Evolutionary conservation across 2,329 filamentous ascomycete species (phyloP).

Genomic region (Sporothrix curviconia): DNA sequence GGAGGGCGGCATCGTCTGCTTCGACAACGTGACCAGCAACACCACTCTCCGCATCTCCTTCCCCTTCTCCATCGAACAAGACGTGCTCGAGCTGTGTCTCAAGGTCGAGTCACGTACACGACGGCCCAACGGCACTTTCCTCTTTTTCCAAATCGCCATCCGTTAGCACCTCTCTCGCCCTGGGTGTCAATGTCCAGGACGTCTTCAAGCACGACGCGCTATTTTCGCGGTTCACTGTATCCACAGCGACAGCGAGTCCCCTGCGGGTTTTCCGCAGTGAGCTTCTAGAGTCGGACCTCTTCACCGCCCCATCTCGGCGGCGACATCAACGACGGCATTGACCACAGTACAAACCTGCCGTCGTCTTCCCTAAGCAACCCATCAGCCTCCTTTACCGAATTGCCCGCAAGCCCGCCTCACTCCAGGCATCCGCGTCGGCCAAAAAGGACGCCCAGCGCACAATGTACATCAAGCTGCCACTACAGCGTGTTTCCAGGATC

Average conservation of each 20-base stretch:
- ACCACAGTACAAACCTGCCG: constrained; percentile 35
- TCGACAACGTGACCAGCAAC: constrained; percentile 40
- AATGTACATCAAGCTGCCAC: constrained; percentile 62
- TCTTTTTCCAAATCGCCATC: constrained; percentile 55
- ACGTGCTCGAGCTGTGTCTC: constrained; percentile 62
- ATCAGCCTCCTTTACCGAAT: constrained; percentile 78
- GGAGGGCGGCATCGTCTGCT: constrained; percentile 47
- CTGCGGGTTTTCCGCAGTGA: constrained; percentile 65
- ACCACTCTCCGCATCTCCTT: constrained; percentile 54
- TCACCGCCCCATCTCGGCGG: constrained; percentile 60
- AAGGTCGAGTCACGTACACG: constrained; percentile 71
- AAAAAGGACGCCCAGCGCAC: constrained; percentile 33
- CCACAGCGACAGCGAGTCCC: constrained; percentile 69
- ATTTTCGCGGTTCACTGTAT: constrained; percentile 87
- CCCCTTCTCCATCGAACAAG: constrained; percentile 79
- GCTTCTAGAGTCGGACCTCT: constrained; percentile 63
- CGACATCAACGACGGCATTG: constrained; percentile 34
- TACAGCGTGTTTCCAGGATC: constrained; percentile 73
- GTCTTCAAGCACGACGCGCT: constrained; percentile 78
- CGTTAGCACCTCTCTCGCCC: constrained; percentile 67
- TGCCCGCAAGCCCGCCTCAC: constrained; percentile 41
- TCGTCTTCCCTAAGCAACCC: constrained; percentile 75
- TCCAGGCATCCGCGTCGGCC: background rate
- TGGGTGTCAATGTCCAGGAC: constrained; percentile 95
- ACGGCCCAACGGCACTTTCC: constrained; percentile 60